A percentile compares a stretch with the other conserved stretches of the same genome.
phyloP scores from a whole-genome alignment of 352 stramenopile genomes.

The Globisporangium carolinianum region DNA sequence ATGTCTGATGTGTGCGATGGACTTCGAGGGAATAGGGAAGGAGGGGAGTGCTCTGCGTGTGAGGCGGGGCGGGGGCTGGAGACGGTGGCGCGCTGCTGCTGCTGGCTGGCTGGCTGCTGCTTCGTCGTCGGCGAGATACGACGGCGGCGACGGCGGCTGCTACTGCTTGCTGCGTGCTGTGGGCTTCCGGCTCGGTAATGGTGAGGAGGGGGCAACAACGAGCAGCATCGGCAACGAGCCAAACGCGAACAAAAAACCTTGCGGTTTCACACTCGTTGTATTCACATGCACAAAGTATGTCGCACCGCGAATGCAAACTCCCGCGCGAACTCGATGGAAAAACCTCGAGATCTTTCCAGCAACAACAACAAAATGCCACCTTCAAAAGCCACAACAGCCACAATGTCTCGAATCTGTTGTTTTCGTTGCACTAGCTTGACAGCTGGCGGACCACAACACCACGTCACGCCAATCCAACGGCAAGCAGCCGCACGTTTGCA shows the following conservation, averaged over 20 bases:
- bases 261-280: too few relatives aligned
- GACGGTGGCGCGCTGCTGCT: background rate
- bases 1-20: constrained; percentile 29
- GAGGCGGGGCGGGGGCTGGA: constrained; percentile 1
- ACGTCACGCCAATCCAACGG: too few relatives aligned
- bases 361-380: too few relatives aligned
- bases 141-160: background rate
- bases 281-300: background rate
- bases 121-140: background rate
- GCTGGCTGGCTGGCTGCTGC: background rate
- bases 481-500: too few relatives aligned
- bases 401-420: too few relatives aligned
- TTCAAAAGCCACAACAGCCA: too few relatives aligned
- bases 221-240: constrained; percentile 5
- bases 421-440: too few relatives aligned
- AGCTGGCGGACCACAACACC: too few relatives aligned
- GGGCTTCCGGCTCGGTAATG: constrained; percentile 8
- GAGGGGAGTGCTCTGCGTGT: constrained; percentile 13
- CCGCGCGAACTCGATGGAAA: too few relatives aligned
- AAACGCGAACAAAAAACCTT: background rate
- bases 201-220: background rate
- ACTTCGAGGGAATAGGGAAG: background rate
- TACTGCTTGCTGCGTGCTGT: background rate
- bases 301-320: background rate
- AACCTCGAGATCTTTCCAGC: too few relatives aligned